Percentiles rank a stretch among this genome's conserved stretches.
Conservation (phyloP, 805 yeast genomes). For the Martiniozyma abietophila region DNA sequence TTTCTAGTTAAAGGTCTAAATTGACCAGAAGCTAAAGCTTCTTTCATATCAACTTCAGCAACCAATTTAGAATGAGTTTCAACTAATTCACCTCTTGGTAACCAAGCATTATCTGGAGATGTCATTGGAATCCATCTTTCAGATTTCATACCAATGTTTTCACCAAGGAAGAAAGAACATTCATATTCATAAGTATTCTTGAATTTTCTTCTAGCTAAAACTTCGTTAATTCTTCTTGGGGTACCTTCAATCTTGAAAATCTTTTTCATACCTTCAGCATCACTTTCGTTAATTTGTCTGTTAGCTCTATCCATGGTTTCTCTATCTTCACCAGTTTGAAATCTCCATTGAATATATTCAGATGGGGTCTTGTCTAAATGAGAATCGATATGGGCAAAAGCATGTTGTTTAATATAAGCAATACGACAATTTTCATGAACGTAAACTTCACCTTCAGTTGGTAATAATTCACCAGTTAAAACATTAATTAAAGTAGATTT, state of each 20-base stretch:
- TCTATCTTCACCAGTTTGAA: slow-evolving; percentile 99
- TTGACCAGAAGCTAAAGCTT: slow-evolving; percentile 99
- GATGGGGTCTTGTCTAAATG: slow-evolving; percentile 99
- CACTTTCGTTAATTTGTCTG: slow-evolving; percentile 94
- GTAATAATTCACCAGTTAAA: slow-evolving; percentile 98
- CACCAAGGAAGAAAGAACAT: slow-evolving; percentile 96
- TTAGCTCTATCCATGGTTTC: slow-evolving; percentile 99
- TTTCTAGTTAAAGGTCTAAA: slow-evolving; percentile 99
- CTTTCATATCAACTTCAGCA: slow-evolving; percentile 99
- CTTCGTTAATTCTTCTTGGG: slow-evolving; percentile 92
- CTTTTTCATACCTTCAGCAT: slow-evolving; percentile 98
- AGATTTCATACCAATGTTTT: slow-evolving; percentile 96
- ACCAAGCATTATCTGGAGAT: slow-evolving; percentile 99
- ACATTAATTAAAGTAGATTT: slow-evolving; percentile 98
- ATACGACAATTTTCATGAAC: slow-evolving; percentile 99
- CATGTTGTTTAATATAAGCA: slow-evolving; percentile 99
- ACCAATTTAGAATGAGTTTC: slow-evolving; percentile 99
- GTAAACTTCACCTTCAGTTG: slow-evolving; percentile 98
- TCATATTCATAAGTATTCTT: slow-evolving; percentile 99
- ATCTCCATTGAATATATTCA: slow-evolving; percentile 99
- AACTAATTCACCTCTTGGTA: slow-evolving; percentile 96
- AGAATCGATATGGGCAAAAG: slow-evolving; percentile 98
- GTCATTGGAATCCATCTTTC: slow-evolving; percentile 99
- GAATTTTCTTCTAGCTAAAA: slow-evolving; percentile 97
- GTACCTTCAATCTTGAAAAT: slow-evolving; percentile 98